These are phyloP conservation scores for Tetrastigma voinierianum DNA, from an alignment of 164 flowering plant species.

Conservation along the genomic window DNA sequence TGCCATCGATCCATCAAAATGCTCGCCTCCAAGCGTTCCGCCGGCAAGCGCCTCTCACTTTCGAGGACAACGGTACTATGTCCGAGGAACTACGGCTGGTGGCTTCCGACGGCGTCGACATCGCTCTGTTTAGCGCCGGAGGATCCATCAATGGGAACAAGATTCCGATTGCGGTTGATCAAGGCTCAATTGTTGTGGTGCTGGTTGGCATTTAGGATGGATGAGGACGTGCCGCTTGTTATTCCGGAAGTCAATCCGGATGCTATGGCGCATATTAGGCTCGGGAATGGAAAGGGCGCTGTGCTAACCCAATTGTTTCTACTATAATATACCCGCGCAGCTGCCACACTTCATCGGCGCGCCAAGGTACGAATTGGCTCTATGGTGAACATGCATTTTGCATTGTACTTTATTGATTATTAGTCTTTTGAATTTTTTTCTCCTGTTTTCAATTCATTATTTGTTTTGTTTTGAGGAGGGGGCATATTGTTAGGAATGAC, in stretches of 20 bases:
- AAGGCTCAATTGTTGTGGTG: conserved; percentile 82
- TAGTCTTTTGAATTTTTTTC: not conserved
- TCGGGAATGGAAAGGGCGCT: conserved; percentile 72
- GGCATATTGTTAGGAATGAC: no score
- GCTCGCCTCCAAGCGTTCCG: conserved; percentile 92
- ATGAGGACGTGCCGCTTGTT: conserved; percentile 74
- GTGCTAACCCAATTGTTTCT: conserved; percentile 98
- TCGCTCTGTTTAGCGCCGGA: conserved; percentile 94
- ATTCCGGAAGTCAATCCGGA: conserved; percentile 96
- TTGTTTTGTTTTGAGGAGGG: no score
- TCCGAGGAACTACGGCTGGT: conserved; percentile 75
- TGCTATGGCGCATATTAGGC: conserved; percentile 72
- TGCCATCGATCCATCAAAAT: conserved; percentile 83
- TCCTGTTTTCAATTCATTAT: not conserved
- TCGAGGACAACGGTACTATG: conserved; percentile 54
- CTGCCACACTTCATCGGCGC: conserved; percentile 89
- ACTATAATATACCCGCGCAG: conserved; percentile 98
- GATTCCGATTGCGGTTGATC: conserved; percentile 71
- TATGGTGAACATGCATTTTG: not conserved
- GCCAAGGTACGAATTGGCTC: conserved; percentile 56
- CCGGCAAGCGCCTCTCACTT: conserved; percentile 59
- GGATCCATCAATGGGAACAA: conserved; percentile 86
- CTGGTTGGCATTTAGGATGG: conserved; percentile 96
- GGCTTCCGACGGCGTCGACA: conserved; percentile 87
- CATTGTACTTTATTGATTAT: not conserved